Conservation (phyloP, 169 alveolate species). For the Babesia ovis region DNA sequence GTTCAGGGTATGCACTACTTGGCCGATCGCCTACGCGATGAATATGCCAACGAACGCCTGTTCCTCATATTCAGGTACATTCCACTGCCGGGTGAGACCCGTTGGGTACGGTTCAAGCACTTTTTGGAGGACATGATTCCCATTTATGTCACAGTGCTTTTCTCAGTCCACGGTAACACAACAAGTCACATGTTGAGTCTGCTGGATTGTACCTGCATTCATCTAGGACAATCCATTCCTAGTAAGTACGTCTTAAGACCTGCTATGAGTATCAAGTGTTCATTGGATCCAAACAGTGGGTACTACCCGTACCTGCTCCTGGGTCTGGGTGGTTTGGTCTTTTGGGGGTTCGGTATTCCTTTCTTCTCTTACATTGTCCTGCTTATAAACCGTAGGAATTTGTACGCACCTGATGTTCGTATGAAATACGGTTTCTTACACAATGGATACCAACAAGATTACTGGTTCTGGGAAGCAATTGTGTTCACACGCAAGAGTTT, state of each 20-base stretch:
- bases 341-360: constrained; percentile 85
- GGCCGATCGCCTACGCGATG: constrained; percentile 60
- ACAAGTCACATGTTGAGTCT: constrained; percentile 78
- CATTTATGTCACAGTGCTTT: constrained; percentile 82
- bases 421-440: constrained; percentile 83
- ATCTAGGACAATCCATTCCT: constrained; percentile 57
- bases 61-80: constrained; percentile 79
- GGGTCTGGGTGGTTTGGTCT: constrained; percentile 76
- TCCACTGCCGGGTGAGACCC: constrained; percentile 80
- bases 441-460: constrained; percentile 79
- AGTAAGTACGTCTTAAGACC: constrained; percentile 77
- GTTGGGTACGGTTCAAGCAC: constrained; percentile 68
- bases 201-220: constrained; percentile 73
- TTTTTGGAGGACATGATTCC: constrained; percentile 86
- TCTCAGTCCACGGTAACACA: constrained; percentile 78
- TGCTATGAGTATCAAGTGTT: constrained; percentile 80
- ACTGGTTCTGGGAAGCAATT: constrained; percentile 85
- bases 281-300: constrained; percentile 36
- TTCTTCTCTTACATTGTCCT: constrained; percentile 75
- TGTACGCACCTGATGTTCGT: constrained; percentile 76
- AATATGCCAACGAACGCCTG: constrained; percentile 75
- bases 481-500: constrained; percentile 80
- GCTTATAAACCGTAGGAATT: constrained; percentile 71
- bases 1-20: constrained; percentile 52
- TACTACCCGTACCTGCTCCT: constrained; percentile 73